A percentile compares a stretch with the other conserved stretches of the same genome.
phyloP scores from a whole-genome alignment of 495 filamentous ascomycete species.

The Chaetomidium leptoderma region DNA sequence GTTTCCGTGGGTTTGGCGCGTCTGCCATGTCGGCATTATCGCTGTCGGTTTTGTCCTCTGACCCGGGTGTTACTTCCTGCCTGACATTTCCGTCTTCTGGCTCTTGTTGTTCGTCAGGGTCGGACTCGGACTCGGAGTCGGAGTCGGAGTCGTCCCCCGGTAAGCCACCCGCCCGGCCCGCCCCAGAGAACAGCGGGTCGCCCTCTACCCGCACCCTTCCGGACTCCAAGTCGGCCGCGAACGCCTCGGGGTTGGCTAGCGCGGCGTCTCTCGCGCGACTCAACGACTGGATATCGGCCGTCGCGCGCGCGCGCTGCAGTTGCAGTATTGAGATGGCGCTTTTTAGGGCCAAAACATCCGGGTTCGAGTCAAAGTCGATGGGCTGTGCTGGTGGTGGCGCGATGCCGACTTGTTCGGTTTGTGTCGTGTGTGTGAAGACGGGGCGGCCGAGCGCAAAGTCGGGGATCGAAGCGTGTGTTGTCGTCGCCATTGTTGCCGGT shows the following conservation, averaged over 20 bases:
- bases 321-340: conserved; percentile 77
- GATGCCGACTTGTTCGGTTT: conserved; percentile 35
- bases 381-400: conserved; percentile 56
- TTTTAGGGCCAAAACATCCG: conserved; percentile 77
- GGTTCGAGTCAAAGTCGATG: conserved; percentile 70
- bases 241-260: conserved; percentile 62
- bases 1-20: neutral
- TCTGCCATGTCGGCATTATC: neutral
- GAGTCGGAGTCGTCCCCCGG: conserved; percentile 29
- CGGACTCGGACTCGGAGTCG: conserved; percentile 4
- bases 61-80: conserved; percentile 4
- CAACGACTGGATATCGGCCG: conserved; percentile 64
- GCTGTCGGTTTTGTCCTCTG: neutral
- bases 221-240: conserved; percentile 56
- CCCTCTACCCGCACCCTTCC: conserved; percentile 47
- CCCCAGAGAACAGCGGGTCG: conserved; percentile 25
- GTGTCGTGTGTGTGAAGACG: conserved; percentile 40
- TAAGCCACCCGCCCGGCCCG: conserved; percentile 25
- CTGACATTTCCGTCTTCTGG: conserved; percentile 12
- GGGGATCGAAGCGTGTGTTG: conserved; percentile 14
- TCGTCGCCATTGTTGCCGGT: no score
- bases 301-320: conserved; percentile 70
- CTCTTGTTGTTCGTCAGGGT: neutral
- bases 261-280: conserved; percentile 60
- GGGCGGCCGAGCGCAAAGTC: conserved; percentile 35